Base-by-base conservation (phyloP, 192 early-diverging fungal genomes). In the Helicostylum pulchrum region DNA sequence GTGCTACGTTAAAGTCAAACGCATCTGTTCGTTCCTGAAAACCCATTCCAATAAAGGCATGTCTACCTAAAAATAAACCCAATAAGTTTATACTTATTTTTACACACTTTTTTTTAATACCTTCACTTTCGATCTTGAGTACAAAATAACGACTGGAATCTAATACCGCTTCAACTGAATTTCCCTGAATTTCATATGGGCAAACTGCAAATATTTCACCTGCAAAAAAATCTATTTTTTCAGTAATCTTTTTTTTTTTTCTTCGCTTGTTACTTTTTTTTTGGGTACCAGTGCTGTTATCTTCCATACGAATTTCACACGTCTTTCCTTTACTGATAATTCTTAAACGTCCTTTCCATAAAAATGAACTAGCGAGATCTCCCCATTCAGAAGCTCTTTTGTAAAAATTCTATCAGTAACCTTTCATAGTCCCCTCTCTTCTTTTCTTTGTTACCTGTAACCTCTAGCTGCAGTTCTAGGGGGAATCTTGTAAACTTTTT, bases 111-210 rank as follows among this genome's bases (percentile, higher is more conserved):
- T 55, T 34, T 12, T 7, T 44, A 31, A 62, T 62, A 69, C 82
- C 91, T 76, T 79, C 81, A 73, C 76, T 78, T 77, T 74, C 88
- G 7, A 95, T 83, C 48, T 78, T 86, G 36, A 95, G 66, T 7
- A 92, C 92, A 89, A 95, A 95, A 71, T 94, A 95, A 7, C 93
- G 83, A 50, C 81, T 85, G 21, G 90, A 92, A 70, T 95, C 93
- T 7, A 81, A 70, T 8, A 95, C 93, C 19, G 87, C 79, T 73
- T 94, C 92, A 7, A 95, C 87, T 21, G 79, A 81, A 31, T 80
- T 78, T 15, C 81, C 83, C 43, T 87, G 69, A 8, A 82, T 81
- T 56, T 91, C 87, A 72, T 92, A 89, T 7, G 87, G 85, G 63
- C 86, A 91, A 5, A 78, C 73, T 5, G 90, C 93, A 80, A 95